Base-by-base conservation (phyloP, 352 stramenopile species). In the Sclerospora graminicola region DNA sequence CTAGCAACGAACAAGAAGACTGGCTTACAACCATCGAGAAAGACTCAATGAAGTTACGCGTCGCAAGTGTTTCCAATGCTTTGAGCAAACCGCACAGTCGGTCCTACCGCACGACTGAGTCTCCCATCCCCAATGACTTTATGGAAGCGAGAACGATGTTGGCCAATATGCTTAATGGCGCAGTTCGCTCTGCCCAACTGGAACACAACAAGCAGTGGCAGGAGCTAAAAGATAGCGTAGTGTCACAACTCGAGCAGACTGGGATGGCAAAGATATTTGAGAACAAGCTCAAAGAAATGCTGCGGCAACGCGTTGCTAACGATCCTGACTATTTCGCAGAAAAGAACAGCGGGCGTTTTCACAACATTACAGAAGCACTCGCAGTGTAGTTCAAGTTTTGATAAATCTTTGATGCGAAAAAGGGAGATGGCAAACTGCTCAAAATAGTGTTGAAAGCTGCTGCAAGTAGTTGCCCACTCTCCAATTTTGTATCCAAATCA, bases 1-100 rank as follows among this genome's bases (percentile, higher is more conserved):
- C 75, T 7, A 34, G 39, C 7, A 55, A 38, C 7, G 79, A 90
- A 21, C 66, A 82, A 44, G 41, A 66, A 39, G 63, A 77, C 30
- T 88, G 79, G 79, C 60, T 87, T 32, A 52, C 48, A 24, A 86
- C 71, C 21, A 88, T 90, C 27, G 57, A 67, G 32, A 47, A 51
- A 10, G 78, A 90, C 56, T 62, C 71, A 15, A 64, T 53, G 24
- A 69, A 52, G 27, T 57, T 77, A 27, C 62, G 57, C 11, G 51
- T 57, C 1, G 45, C 57, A 26, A 57, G 63, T 31, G 35, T 58
- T 1, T 36, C 38, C 15, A 67, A 74, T 34, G 39, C 16, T 10
- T 55, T 70, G 24, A 36, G 11, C 20, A 65, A 69, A 9, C 67
- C 71, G 13, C 65, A 63, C 31, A 89, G 78, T 51, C 70, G 75